A percentile compares a stretch with the other conserved stretches of the same genome.
Conservation (phyloP, 1,139 yeast genomes). For the Nakaseomyces delphensis region DNA sequence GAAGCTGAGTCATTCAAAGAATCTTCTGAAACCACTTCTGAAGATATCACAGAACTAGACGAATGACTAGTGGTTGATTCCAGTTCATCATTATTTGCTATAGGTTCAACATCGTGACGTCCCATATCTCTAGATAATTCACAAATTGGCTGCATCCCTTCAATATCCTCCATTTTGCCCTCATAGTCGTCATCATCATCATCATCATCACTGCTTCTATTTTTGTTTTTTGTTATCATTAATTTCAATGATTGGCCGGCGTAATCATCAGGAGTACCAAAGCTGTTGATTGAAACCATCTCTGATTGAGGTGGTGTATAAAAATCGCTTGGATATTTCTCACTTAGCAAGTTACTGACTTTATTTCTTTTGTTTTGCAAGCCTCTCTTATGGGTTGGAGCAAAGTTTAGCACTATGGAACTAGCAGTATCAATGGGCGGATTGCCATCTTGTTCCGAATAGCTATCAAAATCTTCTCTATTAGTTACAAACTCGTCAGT, state of each 20-base stretch:
- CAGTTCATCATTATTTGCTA: not conserved
- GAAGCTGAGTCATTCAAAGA: conserved; percentile 2
- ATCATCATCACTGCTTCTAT: not conserved
- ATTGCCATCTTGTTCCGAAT: conserved; percentile 5
- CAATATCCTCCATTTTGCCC: not conserved
- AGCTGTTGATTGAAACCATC: conserved; percentile 18
- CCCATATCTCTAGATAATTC: not conserved
- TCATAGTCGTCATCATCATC: not conserved
- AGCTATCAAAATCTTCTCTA: not conserved
- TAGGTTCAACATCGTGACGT: not conserved
- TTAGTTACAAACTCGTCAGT: not conserved
- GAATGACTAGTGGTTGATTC: not conserved
- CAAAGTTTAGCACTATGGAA: conserved; percentile 22
- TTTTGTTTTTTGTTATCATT: not conserved
- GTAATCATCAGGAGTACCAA: conserved; percentile 4
- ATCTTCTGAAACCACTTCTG: not conserved
- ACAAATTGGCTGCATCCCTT: not conserved
- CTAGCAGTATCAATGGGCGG: conserved; percentile 14
- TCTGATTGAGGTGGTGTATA: conserved; percentile 18
- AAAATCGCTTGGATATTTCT: conserved; percentile 7
- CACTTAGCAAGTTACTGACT: not conserved
- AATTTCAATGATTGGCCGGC: conserved; percentile 1
- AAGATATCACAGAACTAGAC: not conserved
- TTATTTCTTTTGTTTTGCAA: not conserved
- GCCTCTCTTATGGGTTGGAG: conserved; percentile 9